A percentile compares a stretch with the other conserved stretches of the same genome.
Evolutionary conservation across 2,329 filamentous ascomycete species (phyloP).

Genomic region (Calonectria leucothoes): DNA sequence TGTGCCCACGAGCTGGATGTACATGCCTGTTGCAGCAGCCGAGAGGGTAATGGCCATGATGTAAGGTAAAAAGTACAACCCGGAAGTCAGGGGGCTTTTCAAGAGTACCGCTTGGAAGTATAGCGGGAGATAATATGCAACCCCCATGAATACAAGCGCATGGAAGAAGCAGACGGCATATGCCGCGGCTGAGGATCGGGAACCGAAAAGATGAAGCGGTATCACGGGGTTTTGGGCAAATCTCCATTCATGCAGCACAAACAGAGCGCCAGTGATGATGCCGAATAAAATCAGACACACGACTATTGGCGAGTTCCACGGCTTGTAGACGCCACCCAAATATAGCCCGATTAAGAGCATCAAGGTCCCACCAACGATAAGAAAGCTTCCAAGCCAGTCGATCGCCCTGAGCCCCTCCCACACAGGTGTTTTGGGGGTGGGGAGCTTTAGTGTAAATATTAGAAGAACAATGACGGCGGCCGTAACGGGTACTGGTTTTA

Average conservation of each 20-base stretch:
- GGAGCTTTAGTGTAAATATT: constrained; percentile 73
- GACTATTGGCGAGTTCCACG: constrained; percentile 72
- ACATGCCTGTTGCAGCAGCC: constrained; percentile 54
- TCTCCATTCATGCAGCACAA: constrained; percentile 72
- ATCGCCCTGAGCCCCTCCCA: constrained; percentile 70
- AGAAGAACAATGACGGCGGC: constrained; percentile 68
- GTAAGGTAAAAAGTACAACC: constrained; percentile 71
- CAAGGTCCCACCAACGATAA: constrained; percentile 72
- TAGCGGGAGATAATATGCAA: constrained; percentile 78
- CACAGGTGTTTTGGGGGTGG: constrained; percentile 73
- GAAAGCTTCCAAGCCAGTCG: constrained; percentile 70
- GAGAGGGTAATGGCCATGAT: constrained; percentile 60
- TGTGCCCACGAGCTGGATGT: constrained; percentile 66
- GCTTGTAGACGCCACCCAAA: constrained; percentile 72
- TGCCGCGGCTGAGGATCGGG: constrained; percentile 66
- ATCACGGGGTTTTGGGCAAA: constrained; percentile 77
- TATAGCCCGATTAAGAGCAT: constrained; percentile 79
- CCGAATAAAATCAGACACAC: constrained; percentile 74
- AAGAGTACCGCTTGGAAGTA: constrained; percentile 78
- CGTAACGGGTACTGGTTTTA: constrained; percentile 55
- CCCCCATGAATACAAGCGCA: constrained; percentile 70
- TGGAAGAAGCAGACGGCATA: constrained; percentile 61
- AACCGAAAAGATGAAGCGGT: constrained; percentile 70
- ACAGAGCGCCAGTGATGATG: constrained; percentile 56
- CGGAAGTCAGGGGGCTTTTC: constrained; percentile 70